These are phyloP conservation scores for Aegle marmelos DNA, from an alignment of 345 rosid genomes.

Conservation along the genomic window DNA sequence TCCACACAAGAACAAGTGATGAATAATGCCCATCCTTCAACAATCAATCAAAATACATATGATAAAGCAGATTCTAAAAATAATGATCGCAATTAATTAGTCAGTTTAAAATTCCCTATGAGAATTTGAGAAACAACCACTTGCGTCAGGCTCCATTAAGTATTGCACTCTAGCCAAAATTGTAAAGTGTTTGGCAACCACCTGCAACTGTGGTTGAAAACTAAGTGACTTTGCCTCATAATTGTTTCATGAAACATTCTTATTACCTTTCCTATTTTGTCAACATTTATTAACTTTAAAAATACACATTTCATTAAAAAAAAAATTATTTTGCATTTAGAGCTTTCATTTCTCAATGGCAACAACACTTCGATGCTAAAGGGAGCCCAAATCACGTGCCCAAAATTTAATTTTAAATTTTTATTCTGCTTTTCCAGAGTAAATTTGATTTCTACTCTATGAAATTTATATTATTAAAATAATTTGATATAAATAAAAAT, in stretches of 20 bases:
- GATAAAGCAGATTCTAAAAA: neutral
- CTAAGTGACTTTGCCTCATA: neutral
- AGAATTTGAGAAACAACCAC: neutral
- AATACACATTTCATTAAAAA: too few species aligned
- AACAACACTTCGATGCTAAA: neutral
- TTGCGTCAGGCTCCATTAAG: neutral
- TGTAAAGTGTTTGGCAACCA: too few species aligned
- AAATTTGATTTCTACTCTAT: neutral
- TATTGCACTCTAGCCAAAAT: neutral
- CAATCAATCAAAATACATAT: neutral
- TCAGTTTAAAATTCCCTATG: neutral
- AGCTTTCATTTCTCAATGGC: too few species aligned
- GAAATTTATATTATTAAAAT: neutral
- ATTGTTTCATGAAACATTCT: neutral
- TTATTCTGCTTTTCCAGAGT: neutral
- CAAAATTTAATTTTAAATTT: neutral
- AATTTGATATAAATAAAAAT: neutral
- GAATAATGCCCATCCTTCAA: neutral
- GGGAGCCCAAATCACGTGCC: neutral
- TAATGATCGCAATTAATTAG: neutral
- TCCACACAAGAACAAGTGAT: neutral
- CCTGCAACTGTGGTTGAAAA: too few species aligned
- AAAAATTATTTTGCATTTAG: too few species aligned
- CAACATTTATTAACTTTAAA: too few species aligned
- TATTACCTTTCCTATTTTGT: too few species aligned